These are phyloP conservation scores for Cercospora brassicicola DNA, from an alignment of 2,329 filamentous ascomycete genomes.

Conservation along the genomic window DNA sequence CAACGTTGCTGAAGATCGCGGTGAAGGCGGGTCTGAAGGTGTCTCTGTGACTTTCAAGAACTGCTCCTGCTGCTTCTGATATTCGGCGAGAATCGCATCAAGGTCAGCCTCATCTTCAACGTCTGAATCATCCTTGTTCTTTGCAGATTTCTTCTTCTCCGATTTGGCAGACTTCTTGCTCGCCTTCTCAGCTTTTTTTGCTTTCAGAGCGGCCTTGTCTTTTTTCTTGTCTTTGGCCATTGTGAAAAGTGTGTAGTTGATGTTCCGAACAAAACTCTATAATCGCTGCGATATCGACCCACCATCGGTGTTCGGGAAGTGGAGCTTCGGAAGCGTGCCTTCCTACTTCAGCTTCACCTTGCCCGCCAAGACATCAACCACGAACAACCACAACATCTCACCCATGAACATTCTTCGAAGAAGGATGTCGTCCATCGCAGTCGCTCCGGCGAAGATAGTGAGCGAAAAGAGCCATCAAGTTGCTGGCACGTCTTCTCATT, in stretches of 20 bases:
- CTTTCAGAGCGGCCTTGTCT: slow-evolving; percentile 36
- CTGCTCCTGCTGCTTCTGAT: slow-evolving; percentile 84
- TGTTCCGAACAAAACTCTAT: not conserved
- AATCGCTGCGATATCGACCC: slow-evolving; percentile 1
- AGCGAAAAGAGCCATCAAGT: slow-evolving; percentile 49
- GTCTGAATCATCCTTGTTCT: slow-evolving; percentile 81
- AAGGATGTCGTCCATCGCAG: slow-evolving; percentile 38
- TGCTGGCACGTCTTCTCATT: slow-evolving; percentile 39
- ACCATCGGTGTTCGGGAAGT: slow-evolving; percentile 2
- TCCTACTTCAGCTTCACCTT: slow-evolving; percentile 5
- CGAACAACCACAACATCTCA: slow-evolving; percentile 5
- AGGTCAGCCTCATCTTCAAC: slow-evolving; percentile 92
- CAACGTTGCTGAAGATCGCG: slow-evolving; percentile 76
- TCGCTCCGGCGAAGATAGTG: slow-evolving; percentile 48
- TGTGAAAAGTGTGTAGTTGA: slow-evolving; percentile 30
- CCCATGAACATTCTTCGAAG: slow-evolving; percentile 29
- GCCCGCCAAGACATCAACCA: not conserved
- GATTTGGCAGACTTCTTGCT: slow-evolving; percentile 84
- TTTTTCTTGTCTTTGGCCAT: slow-evolving; percentile 55
- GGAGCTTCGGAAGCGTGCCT: not conserved
- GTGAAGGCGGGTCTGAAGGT: slow-evolving; percentile 68
- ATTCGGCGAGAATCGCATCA: slow-evolving; percentile 89
- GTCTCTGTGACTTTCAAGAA: slow-evolving; percentile 92
- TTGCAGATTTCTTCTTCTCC: slow-evolving; percentile 58
- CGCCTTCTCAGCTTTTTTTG: slow-evolving; percentile 56